These are phyloP conservation scores for Phytopythium vexans DNA, from an alignment of 352 stramenopile species.

Conservation along the genomic window DNA sequence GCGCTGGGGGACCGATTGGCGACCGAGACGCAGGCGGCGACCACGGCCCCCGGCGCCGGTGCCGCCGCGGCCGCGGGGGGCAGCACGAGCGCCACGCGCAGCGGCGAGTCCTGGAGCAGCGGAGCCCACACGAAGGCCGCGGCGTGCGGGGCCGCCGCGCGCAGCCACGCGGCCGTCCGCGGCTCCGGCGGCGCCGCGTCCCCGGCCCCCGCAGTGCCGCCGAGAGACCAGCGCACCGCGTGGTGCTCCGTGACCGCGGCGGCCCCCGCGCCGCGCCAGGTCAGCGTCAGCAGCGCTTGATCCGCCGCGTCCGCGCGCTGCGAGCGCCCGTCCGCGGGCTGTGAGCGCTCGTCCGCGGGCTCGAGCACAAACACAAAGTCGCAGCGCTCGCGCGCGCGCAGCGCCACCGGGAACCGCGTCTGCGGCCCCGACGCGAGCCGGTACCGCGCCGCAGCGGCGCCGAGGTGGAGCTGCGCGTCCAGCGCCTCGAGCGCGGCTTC, in stretches of 20 bases:
- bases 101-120: constrained; percentile 34
- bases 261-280: constrained; percentile 39
- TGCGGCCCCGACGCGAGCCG: constrained; percentile 32
- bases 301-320: constrained; percentile 11
- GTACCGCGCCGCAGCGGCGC: constrained; percentile 26
- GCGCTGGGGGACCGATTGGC: constrained; percentile 41
- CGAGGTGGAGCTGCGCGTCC: constrained; percentile 66
- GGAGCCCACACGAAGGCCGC: constrained; percentile 25
- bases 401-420: constrained; percentile 52
- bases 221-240: constrained; percentile 58
- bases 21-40: constrained; percentile 42
- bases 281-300: constrained; percentile 59
- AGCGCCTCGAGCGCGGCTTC: constrained; percentile 38
- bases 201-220: neutral
- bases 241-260: constrained; percentile 56
- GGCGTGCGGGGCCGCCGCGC: neutral
- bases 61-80: constrained; percentile 13
- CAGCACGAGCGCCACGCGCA: constrained; percentile 41
- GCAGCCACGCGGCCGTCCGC: neutral
- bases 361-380: constrained; percentile 63
- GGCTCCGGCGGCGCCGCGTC: neutral
- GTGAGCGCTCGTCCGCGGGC: constrained; percentile 12
- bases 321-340: constrained; percentile 14
- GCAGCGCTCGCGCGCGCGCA: constrained; percentile 52
- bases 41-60: constrained; percentile 11